Evolutionary conservation across 2,329 filamentous ascomycete species (phyloP), one percentile per base, ranked within the genome.

Genomic region (Clonostachys rosea): DNA sequence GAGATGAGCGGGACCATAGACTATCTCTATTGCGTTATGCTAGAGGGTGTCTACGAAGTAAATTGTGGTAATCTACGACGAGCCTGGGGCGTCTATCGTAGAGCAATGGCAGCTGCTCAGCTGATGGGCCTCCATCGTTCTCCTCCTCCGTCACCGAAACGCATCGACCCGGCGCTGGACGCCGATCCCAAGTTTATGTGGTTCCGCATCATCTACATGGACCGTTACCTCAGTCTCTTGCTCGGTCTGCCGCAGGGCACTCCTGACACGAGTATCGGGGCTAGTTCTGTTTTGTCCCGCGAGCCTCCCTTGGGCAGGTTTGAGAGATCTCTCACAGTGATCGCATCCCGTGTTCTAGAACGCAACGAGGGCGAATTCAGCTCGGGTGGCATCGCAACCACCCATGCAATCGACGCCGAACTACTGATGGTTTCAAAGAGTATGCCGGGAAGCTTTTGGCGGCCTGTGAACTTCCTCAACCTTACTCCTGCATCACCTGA

Each of bases 11-110:
- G 71, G 17, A 74, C 70, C 5, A 55, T 74, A 2, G 77, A 82
- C 54, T 78, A 76, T 3, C 56, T 82, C 1, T 74, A 81, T 56
- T 74, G 73, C 44, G 60, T 83, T 0, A 55, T 73, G 18, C 57
- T 83, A 0, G 64, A 76, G 37, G 66, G 67, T 16, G 58, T 75
- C 45, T 78, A 73, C 53, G 73, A 79, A 44, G 65, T 68, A 35
- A 79, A 81, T 47, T 68, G 66, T 1, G 79, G 79, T 1, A 78
- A 78, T 42, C 62, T 80, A 3, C 71, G 77, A 18, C 74, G 75
- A 41, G 66, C 76, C 3, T 83, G 78, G 78, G 58, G 82, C 18
- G 67, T 64, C 8, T 68, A 67, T 18, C 73, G 79, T 1, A 66
- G 75, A 6, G 74, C 74, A 5, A 59, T 81, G 34, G 69, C 66